Percentiles rank a stretch among this genome's conserved stretches.
These are phyloP conservation scores for Aegilops longissima DNA, from an alignment of 176 grass and related monocot species.

Conservation along the genomic window DNA sequence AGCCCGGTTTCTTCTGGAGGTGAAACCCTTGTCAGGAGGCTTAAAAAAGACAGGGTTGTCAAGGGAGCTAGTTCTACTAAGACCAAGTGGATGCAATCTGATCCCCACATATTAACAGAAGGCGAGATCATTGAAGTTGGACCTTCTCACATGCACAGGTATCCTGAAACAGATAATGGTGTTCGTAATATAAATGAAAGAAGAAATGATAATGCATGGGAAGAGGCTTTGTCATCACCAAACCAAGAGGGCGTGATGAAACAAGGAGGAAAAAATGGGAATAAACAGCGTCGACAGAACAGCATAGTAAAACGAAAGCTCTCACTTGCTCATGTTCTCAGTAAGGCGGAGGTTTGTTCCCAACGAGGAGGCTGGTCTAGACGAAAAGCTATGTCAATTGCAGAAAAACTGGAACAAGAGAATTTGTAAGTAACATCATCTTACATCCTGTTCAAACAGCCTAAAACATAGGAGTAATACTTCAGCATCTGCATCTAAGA, in stretches of 20 bases:
- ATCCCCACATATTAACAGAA: slow-evolving; percentile 93
- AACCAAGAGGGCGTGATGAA: slow-evolving; percentile 34
- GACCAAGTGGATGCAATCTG: slow-evolving; percentile 60
- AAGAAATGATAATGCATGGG: slow-evolving; percentile 35
- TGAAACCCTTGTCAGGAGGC: slow-evolving; percentile 45
- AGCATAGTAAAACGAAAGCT: slow-evolving; percentile 72
- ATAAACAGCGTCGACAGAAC: slow-evolving; percentile 47
- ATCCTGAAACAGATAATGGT: slow-evolving; percentile 33
- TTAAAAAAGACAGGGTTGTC: slow-evolving; percentile 51
- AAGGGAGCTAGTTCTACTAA: slow-evolving; percentile 53
- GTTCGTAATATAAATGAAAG: slow-evolving; percentile 37
- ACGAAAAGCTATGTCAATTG: slow-evolving; percentile 78
- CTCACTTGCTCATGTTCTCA: slow-evolving; percentile 86
- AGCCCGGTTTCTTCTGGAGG: slow-evolving; percentile 52
- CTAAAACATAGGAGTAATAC: not conserved
- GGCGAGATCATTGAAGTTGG: slow-evolving; percentile 85
- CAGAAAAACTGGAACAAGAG: slow-evolving; percentile 92
- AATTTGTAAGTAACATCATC: slow-evolving; percentile 78
- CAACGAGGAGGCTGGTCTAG: slow-evolving; percentile 67
- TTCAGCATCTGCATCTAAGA: not conserved
- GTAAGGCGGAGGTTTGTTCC: slow-evolving; percentile 71
- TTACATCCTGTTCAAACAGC: not conserved
- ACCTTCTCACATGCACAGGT: slow-evolving; percentile 45
- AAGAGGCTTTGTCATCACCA: slow-evolving; percentile 52
- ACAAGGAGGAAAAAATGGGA: slow-evolving; percentile 49